Percentiles rank a stretch among this genome's conserved stretches.
These are phyloP conservation scores for Clarireedia homoeocarpa DNA, from an alignment of 2,329 filamentous ascomycete genomes.

Conservation along the genomic window DNA sequence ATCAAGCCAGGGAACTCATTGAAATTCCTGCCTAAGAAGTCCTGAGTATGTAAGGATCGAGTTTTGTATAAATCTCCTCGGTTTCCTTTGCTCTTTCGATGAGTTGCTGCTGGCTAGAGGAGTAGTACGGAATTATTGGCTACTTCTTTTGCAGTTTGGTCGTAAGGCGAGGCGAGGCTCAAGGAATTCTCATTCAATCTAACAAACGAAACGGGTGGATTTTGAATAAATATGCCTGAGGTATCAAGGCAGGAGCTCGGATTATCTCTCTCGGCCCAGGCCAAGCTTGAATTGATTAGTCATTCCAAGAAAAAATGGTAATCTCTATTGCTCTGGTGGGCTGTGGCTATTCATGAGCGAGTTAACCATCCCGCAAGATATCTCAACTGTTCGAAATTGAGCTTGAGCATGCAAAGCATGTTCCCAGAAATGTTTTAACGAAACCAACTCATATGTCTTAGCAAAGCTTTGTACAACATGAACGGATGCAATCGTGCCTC, in stretches of 20 bases:
- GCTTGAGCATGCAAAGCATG: no score
- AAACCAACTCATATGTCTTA: not conserved
- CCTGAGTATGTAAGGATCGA: not conserved
- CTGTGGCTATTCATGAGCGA: no score
- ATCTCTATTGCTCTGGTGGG: no score
- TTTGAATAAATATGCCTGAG: no score
- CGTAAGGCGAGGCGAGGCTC: not conserved
- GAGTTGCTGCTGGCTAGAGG: not conserved
- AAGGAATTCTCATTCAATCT: not conserved
- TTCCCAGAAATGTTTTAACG: no score
- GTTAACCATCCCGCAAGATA: no score
- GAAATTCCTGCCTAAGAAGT: not conserved
- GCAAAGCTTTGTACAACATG: conserved; percentile 6
- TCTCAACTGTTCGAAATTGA: no score
- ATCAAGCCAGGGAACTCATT: conserved; percentile 1
- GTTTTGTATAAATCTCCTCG: not conserved
- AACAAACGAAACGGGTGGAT: no score
- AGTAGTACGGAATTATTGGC: no score
- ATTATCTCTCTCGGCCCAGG: no score
- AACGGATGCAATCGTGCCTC: conserved; percentile 30
- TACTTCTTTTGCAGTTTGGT: not conserved
- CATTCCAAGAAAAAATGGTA: not conserved
- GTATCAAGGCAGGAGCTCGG: no score
- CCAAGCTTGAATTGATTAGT: not conserved
- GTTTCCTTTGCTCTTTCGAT: not conserved